A percentile compares a stretch with the other conserved stretches of the same genome.
Conservation (phyloP, 176 grass and related monocot species). For the Neostapfia colusana region DNA sequence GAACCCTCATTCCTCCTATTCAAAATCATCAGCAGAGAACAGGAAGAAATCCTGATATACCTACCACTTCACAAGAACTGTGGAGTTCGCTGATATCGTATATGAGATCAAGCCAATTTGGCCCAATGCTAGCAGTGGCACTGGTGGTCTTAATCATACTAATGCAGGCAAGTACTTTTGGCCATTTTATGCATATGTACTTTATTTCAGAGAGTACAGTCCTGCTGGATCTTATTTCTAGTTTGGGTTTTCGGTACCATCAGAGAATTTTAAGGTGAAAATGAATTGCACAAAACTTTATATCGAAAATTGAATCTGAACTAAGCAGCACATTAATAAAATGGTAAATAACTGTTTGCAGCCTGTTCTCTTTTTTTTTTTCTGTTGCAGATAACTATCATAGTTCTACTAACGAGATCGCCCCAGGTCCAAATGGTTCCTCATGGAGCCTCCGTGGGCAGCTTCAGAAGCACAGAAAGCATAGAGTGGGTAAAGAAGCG, state of each 20-base stretch:
- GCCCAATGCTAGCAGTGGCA: slow-evolving; percentile 52
- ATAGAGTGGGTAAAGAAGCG: slow-evolving; percentile 66
- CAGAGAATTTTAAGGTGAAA: too few species aligned
- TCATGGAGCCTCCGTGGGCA: slow-evolving; percentile 37
- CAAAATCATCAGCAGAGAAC: slow-evolving; percentile 47
- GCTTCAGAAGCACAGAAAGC: slow-evolving; percentile 48
- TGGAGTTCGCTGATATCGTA: slow-evolving; percentile 53
- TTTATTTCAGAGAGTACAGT: too few species aligned
- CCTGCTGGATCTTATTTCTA: background rate
- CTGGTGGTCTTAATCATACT: slow-evolving; percentile 64
- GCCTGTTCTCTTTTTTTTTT: background rate
- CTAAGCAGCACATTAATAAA: background rate
- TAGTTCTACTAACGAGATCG: slow-evolving; percentile 72
- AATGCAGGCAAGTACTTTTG: slow-evolving; percentile 67
- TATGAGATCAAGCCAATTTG: slow-evolving; percentile 50
- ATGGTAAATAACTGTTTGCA: background rate
- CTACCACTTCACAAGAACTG: slow-evolving; percentile 51
- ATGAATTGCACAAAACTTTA: background rate
- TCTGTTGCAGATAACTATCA: slow-evolving; percentile 63
- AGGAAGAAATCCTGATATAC: slow-evolving; percentile 32
- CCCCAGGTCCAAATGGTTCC: slow-evolving; percentile 65
- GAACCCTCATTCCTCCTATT: slow-evolving; percentile 31
- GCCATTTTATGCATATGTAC: background rate
- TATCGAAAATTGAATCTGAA: background rate
- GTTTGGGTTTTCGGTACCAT: background rate